Evolutionary conservation across 2,329 filamentous ascomycete genomes (phyloP).

Genomic region (Fusarium odoratissimum): DNA sequence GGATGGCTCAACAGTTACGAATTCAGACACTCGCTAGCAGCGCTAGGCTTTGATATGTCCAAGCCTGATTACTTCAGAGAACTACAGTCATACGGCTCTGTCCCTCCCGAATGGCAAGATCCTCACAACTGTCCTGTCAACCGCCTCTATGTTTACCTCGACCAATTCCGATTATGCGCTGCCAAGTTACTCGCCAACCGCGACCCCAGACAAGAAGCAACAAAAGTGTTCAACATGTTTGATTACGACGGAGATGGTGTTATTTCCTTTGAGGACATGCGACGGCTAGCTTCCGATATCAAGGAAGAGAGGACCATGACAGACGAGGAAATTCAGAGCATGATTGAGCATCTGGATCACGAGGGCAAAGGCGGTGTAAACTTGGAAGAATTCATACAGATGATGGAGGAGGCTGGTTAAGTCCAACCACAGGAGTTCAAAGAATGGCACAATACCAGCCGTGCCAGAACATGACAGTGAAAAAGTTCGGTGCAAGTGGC

Average conservation of each 20-base stretch:
- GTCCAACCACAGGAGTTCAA: neutral
- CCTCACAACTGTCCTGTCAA: conserved; percentile 57
- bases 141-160: conserved; percentile 63
- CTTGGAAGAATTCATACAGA: conserved; percentile 75
- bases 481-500: neutral
- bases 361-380: conserved; percentile 87
- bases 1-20: conserved; percentile 96
- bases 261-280: conserved; percentile 88
- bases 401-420: conserved; percentile 62
- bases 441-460: conserved; percentile 10
- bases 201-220: conserved; percentile 90
- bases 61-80: conserved; percentile 86
- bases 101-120: conserved; percentile 69
- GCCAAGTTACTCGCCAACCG: conserved; percentile 83
- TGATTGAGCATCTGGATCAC: conserved; percentile 98
- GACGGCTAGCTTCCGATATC: conserved; percentile 87
- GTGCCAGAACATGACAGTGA: conserved; percentile 6
- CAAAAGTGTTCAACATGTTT: conserved; percentile 92
- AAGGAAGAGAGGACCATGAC: conserved; percentile 84
- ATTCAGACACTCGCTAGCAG: conserved; percentile 95
- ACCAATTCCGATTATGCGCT: conserved; percentile 74
- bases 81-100: conserved; percentile 82
- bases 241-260: conserved; percentile 92
- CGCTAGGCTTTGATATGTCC: conserved; percentile 90
- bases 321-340: conserved; percentile 90